Evolutionary conservation across 352 stramenopile genomes (phyloP), one percentile per base, ranked within the genome.

Genomic region (Globisporangium radiosum): DNA sequence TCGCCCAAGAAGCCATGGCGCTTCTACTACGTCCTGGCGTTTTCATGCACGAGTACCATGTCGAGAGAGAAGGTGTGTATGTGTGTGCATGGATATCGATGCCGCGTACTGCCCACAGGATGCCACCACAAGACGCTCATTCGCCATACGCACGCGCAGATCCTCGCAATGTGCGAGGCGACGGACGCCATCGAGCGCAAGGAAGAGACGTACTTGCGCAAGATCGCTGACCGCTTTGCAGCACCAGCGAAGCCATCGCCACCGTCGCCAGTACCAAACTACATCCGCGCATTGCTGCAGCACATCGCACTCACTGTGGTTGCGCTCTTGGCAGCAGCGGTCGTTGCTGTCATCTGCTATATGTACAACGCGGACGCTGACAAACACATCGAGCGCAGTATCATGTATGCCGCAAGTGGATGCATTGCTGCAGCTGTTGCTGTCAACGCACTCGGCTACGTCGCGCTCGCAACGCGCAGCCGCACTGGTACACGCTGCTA

Each of bases 11-110:
- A 88, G 70, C 78, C 81, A 10, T 91, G 81, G 78, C 76, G 79
- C 49, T 88, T 71, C 67, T 88, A 81, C 70, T 91, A 76, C 62
- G 73, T 79, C 25, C 70, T 89, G 65, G 64, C 60, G 2, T 82
- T 89, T 42, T 76, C 78, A 17, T 66, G 69, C 25, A 68, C 60
- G 59, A 71, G 68, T 48, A 25, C 54, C 17, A 60, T 80, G 14
- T 44, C 68, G 33, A 56, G 57, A 5, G 76, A 88, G 13, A 84
- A 88, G 66, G 81, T 71, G 57, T 14, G 52, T 65, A 25, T 48
- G 4, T n/a, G 1, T 36, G 8, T 19, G 5, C 15, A 56, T 42
- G 10, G 25, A 3, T 33, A 33, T 33, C 25, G 25, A 33, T 33
- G 25, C 3, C 25, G 25, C 25, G 25, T 3, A 33, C 25, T 33